phyloP scores from a whole-genome alignment of 2,329 filamentous ascomycete genomes.

The Ilyonectria sp. region DNA sequence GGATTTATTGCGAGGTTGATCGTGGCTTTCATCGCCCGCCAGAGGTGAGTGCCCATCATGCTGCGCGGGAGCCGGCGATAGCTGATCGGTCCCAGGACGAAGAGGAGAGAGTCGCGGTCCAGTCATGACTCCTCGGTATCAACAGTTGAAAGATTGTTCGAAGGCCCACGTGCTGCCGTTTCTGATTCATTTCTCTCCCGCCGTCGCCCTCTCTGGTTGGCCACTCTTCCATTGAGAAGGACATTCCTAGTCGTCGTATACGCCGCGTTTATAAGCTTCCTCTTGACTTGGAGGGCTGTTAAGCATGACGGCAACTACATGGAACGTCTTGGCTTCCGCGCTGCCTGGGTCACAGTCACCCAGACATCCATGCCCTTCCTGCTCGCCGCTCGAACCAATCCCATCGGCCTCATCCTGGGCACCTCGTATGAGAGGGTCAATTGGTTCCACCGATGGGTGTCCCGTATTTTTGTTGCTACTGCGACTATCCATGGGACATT shows the following conservation, averaged over 20 bases:
- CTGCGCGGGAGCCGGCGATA: background rate
- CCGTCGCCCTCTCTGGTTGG: slow-evolving; percentile 32
- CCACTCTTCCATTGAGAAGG: slow-evolving; percentile 38
- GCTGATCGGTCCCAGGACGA: slow-evolving; percentile 31
- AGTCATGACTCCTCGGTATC: slow-evolving; percentile 35
- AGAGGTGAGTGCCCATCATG: slow-evolving; percentile 36
- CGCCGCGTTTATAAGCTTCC: slow-evolving; percentile 39
- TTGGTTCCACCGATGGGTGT: slow-evolving; percentile 47
- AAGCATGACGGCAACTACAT: slow-evolving; percentile 47
- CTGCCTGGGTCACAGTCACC: slow-evolving; percentile 45
- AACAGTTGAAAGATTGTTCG: slow-evolving; percentile 34
- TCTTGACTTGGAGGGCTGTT: slow-evolving; percentile 45
- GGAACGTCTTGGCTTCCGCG: slow-evolving; percentile 47
- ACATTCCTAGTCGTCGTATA: slow-evolving; percentile 34
- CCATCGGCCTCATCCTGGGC: slow-evolving; percentile 41
- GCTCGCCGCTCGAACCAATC: slow-evolving; percentile 43
- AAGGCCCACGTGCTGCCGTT: slow-evolving; percentile 31
- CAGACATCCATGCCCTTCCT: slow-evolving; percentile 45
- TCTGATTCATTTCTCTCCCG: slow-evolving; percentile 24
- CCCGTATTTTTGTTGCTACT: slow-evolving; percentile 42
- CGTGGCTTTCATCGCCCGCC: slow-evolving; percentile 39
- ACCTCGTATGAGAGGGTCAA: slow-evolving; percentile 48
- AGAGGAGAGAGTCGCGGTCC: slow-evolving; percentile 33
- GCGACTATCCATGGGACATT: slow-evolving; percentile 46
- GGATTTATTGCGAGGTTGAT: slow-evolving; percentile 36